Conservation (phyloP, 306 rosid species). For the Senna siamea region DNA sequence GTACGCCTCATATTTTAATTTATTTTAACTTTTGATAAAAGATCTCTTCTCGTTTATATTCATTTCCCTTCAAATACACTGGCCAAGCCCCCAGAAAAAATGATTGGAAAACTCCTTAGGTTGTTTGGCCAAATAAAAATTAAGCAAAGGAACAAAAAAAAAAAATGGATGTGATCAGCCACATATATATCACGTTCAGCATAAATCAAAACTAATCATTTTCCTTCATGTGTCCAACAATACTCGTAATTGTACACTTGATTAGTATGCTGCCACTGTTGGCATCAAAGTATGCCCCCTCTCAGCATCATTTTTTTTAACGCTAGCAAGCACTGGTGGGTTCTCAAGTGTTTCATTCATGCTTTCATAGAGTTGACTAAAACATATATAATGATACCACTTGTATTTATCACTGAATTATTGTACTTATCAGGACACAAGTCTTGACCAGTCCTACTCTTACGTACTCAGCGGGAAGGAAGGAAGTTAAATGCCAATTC, state of each 20-base stretch:
- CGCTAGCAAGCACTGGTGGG: background rate
- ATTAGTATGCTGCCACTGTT: too few relatives aligned
- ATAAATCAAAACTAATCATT: background rate
- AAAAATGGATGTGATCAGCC: too few relatives aligned
- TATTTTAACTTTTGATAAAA: background rate
- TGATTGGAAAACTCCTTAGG: too few relatives aligned
- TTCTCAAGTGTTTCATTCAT: background rate
- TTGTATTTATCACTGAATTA: background rate
- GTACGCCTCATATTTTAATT: background rate
- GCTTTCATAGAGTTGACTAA: background rate
- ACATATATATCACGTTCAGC: background rate
- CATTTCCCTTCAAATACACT: background rate
- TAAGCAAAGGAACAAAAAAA: too few relatives aligned
- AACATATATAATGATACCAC: background rate
- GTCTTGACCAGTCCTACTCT: background rate
- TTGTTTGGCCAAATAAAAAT: too few relatives aligned
- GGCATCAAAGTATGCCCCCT: background rate
- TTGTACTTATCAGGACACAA: background rate
- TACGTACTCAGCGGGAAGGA: background rate
- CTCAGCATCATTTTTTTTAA: background rate
- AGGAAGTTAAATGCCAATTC: background rate
- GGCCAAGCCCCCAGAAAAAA: too few relatives aligned
- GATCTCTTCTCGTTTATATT: background rate
- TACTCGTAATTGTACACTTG: background rate
- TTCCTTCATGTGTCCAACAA: background rate